Evolutionary conservation across 2,329 filamentous ascomycete genomes (phyloP), one percentile per base, ranked within the genome.

Genomic region (Tolypocladium amazonense): DNA sequence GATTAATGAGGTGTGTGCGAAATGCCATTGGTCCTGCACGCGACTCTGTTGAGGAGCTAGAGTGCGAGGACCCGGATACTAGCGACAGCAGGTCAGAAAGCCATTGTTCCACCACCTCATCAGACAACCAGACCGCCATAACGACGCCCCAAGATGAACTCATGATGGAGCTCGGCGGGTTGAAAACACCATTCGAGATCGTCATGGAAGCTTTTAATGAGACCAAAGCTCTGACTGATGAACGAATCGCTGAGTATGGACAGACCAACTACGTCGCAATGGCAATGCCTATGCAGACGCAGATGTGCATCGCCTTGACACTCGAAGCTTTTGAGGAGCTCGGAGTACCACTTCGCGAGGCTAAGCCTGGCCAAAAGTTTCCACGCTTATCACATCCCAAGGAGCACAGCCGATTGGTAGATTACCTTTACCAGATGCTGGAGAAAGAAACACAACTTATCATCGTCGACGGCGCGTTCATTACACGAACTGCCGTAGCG

Each of bases 401-500:
- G 4, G 37, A 60, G 25, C 59, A 60, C 25, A 35, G n/a, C 11
- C 53, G 45, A 15, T 25, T 59, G 18, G 54, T 59, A 1, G 38
- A 50, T 14, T 52, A 45, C 20, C 55, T 62, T 6, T 62, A 62
- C 52, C 23, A 50, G 8, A 60, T 62, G 58, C n/a, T 60, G 4
- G 60, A 58, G 20, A 41, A 59, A 25, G 59, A 62, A 25, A 45
- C 60, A 6, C 50, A 54, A 4, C 52, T 62, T 9, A 57, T 63
- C 39, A 60, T 41, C 6, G 37, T 63, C 14, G 41, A 59, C 5
- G 59, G 39, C 20, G 39, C 54, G 20, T 20, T 33, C 39, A 58
- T 60, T 8, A 62, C 60, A 7, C 41, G 62, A 37, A 63, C 62
- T 4, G 56, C 50, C n/a, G 56, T 61, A 7, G 56, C 59, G 20